phyloP scores from a whole-genome alignment of 805 yeast genomes.

The Starmerella roubikii region DNA sequence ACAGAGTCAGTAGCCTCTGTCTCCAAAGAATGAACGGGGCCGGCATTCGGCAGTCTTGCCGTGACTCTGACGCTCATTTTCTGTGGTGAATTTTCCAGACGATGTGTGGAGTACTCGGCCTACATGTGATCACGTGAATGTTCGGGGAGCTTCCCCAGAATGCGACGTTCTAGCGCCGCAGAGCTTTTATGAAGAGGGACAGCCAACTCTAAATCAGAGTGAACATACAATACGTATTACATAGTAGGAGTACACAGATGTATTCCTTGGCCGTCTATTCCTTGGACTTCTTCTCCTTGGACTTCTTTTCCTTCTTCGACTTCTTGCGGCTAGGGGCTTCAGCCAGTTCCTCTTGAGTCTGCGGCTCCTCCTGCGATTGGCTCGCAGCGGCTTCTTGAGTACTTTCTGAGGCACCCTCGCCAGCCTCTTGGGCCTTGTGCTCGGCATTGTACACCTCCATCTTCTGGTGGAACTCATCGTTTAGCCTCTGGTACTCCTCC shows the following conservation, averaged over 20 bases:
- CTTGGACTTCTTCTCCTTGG: no score
- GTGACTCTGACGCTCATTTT: constrained; percentile 12
- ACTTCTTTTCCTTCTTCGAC: constrained; percentile 22
- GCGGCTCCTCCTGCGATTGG: no score
- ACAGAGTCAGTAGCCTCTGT: constrained; percentile 34
- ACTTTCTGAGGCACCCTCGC: no score
- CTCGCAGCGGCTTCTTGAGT: background rate
- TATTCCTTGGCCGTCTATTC: constrained; percentile 35
- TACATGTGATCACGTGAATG: background rate
- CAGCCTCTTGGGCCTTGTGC: background rate
- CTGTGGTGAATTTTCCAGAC: background rate
- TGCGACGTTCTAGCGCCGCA: no score
- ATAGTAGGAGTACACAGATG: no score
- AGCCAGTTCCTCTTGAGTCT: constrained; percentile 15
- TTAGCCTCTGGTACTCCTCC: constrained; percentile 34
- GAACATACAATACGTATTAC: no score
- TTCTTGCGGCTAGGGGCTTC: constrained; percentile 17
- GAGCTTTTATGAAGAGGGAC: no score
- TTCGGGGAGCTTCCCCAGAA: no score
- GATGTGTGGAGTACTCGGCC: background rate
- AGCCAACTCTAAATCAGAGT: no score
- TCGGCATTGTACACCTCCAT: constrained; percentile 34
- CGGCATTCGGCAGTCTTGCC: constrained; percentile 18
- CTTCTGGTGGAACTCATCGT: constrained; percentile 33
- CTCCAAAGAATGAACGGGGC: constrained; percentile 18